Percentiles rank a stretch among this genome's conserved stretches.
phyloP scores from a whole-genome alignment of 768 basidiomycete genomes.

The Mycena metata region DNA sequence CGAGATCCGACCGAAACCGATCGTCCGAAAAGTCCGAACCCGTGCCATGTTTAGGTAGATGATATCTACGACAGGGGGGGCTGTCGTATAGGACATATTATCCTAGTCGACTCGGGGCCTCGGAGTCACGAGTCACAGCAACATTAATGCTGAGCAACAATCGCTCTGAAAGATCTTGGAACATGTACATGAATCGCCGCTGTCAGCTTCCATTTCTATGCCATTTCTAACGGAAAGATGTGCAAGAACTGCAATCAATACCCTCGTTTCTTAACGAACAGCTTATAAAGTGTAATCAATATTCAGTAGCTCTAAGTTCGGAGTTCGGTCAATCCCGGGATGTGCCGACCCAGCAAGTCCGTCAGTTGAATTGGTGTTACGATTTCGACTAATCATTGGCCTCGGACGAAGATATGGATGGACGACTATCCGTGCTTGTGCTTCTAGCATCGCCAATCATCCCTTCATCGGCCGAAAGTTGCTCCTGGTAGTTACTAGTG shows the following conservation, averaged over 20 bases:
- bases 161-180: conserved; percentile 3
- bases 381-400: conserved; percentile 16
- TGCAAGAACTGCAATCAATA: conserved; percentile 1
- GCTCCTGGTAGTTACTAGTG: conserved; percentile 5
- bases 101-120: no score
- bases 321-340: conserved; percentile 2
- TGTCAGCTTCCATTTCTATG: conserved; percentile 8
- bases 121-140: no score
- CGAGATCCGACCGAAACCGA: background rate
- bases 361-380: conserved; percentile 12
- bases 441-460: conserved; percentile 7
- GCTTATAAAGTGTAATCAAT: conserved; percentile 12
- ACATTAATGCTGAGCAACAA: conserved; percentile 9
- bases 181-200: conserved; percentile 10
- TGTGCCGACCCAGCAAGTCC: conserved; percentile 10
- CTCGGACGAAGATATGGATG: conserved; percentile 3
- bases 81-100: no score
- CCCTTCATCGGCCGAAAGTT: conserved; percentile 5
- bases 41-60: no score
- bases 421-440: conserved; percentile 8
- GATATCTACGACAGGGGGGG: no score
- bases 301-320: conserved; percentile 3
- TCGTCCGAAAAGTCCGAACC: background rate
- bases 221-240: conserved; percentile 11
- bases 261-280: conserved; percentile 9